Evolutionary conservation across 2,329 filamentous ascomycete genomes (phyloP), one percentile per base, ranked within the genome.

Genomic region (Fusarium coicis): DNA sequence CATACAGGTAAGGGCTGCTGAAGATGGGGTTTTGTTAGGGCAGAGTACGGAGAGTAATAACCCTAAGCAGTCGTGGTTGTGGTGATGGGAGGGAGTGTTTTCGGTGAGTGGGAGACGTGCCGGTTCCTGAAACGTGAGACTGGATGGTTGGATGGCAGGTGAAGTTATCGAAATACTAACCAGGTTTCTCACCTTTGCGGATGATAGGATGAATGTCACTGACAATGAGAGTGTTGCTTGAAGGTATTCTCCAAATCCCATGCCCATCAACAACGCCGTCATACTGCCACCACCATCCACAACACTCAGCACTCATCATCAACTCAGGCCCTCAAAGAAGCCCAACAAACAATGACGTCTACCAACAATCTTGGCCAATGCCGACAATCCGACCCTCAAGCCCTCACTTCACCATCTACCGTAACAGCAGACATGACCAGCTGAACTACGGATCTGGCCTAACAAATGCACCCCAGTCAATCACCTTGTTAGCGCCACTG

Each of bases 211-310:
- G 10, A 18, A 18, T 11, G 47, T 12, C 21, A 23, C 8, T 36
- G n/a, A 26, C 5, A 4, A 8, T 26, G 10, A 14, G 18, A 26
- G 5, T 21, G 4, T n/a, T 21, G 21, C 21, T 42, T n/a, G n/a
- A 8, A 11, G 10, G 30, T 15, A 32, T 52, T 58, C 39, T 39
- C 34, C 21, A 52, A 68, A 39, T 39, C 28, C 44, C 59, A 46
- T 52, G 16, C 39, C 36, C 32, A n/a, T 64, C 40, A 52, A 23
- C 34, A n/a, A n/a, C 23, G 37, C 10, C 28, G 3, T 46, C 11
- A 28, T 10, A 64, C 50, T 50, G 65, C 66, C 66, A 69, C 65
- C 49, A 56, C 40, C 49, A 36, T 55, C 64, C 56, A 56, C 46
- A 23, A 30, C 46, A 47, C 40, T 23, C 19, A 43, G 28, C 43